Percentiles rank a stretch among this genome's conserved stretches.
Conservation (phyloP, 192 early-diverging fungal species). For the Jimgerdemannia lactiflua region DNA sequence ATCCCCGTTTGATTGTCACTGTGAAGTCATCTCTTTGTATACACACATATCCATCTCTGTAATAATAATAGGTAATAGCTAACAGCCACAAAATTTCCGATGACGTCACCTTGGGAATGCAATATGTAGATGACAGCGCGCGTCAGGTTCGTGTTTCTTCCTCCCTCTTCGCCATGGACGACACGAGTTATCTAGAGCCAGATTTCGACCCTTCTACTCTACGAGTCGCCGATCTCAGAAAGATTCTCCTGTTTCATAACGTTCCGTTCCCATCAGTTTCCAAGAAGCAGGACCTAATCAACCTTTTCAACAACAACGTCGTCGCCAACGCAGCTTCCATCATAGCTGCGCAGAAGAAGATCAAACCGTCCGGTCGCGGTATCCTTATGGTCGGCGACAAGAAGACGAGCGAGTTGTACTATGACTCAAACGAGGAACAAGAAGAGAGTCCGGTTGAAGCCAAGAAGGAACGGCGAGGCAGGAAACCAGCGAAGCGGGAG, state of each 20-base stretch:
- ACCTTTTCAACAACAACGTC: slow-evolving; percentile 6
- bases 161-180: background rate
- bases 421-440: background rate
- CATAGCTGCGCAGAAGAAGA: background rate
- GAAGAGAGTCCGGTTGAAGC: slow-evolving; percentile 1
- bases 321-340: slow-evolving; percentile 2
- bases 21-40: no score
- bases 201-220: slow-evolving; percentile 13
- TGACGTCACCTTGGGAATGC: background rate
- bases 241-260: slow-evolving; percentile 12
- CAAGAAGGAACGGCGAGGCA: slow-evolving; percentile 6
- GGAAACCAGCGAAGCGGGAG: slow-evolving; percentile 2
- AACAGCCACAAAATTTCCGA: background rate
- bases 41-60: no score
- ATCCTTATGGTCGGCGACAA: slow-evolving; percentile 8
- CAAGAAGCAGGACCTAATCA: slow-evolving; percentile 10
- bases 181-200: background rate
- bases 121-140: background rate
- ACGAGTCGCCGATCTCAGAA: slow-evolving; percentile 5
- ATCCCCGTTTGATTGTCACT: no score
- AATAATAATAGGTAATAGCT: no score
- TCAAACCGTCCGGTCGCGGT: slow-evolving; percentile 9
- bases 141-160: background rate
- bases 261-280: slow-evolving; percentile 4
- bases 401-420: background rate